Base-by-base conservation (phyloP, 1,284 basidiomycete genomes). In the Tetrapyrgos nigripes region DNA sequence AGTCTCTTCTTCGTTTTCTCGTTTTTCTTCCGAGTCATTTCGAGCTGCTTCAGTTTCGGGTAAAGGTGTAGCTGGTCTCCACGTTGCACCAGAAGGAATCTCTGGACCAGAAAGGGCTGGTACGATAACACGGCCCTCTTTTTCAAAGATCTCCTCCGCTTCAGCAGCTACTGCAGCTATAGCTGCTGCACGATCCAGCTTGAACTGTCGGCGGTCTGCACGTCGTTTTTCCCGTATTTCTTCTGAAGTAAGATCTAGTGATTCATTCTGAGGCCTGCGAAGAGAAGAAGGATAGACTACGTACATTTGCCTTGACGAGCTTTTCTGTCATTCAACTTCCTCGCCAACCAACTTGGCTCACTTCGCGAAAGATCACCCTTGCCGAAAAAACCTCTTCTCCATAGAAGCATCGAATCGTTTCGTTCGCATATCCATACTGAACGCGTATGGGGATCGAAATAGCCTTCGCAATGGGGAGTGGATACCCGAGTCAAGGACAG, bases 311-410 rank as follows among this genome's bases (percentile, higher is more conserved):
- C 27, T 55, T 21, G 43, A 73, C 83, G 60, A 68, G 87, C 88
- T 81, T 76, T 85, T 86, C 64, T 83, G 82, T 27, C 82, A 82
- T 92, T 93, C 40, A 90, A 77, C 65, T 91, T 87, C 60, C 93
- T 81, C 31, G 84, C 84, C 62, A 89, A 78, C 97, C 97, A 99
- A 50, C 88, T 95, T 1, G 97, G 97, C 73, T 99, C 97, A 73
- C 94, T 97, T 55, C 97, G 78, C 35, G 93, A 96, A 50, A 99
- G 78, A 68, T 91, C 91, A 1, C 97, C 97, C 73, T 99, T 99
- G 21, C 97, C 97, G 72, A 98, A 99, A 79, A 98, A 98, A 0
- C 97, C 97, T 58, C 92, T 80, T 46, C 86, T 81, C 93, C 97
- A 99, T 26, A 99, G 81, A 1, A 89, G 75, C 64, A 80, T 79